Conservation (phyloP, 2,329 filamentous ascomycete genomes). For the Aspergillus ibericus region DNA sequence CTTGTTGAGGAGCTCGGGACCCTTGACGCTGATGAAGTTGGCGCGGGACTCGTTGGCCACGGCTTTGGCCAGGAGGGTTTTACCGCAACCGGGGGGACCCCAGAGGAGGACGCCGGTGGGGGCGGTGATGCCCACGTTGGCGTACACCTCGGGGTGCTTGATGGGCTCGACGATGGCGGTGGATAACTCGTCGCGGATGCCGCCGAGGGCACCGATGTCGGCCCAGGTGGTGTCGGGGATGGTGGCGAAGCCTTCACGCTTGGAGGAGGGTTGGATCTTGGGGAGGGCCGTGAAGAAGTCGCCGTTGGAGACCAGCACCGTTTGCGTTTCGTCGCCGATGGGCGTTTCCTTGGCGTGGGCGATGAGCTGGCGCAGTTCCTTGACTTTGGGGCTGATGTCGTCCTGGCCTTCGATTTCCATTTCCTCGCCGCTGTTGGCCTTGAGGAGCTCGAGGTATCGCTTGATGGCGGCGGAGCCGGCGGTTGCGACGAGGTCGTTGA, state of each 20-base stretch:
- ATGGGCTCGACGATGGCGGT: slow-evolving; percentile 90
- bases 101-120: slow-evolving; percentile 89
- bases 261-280: slow-evolving; percentile 74
- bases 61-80: slow-evolving; percentile 93
- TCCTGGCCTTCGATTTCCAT: slow-evolving; percentile 55
- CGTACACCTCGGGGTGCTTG: slow-evolving; percentile 74
- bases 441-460: slow-evolving; percentile 56
- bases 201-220: slow-evolving; percentile 80
- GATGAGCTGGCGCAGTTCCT: slow-evolving; percentile 54
- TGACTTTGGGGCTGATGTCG: slow-evolving; percentile 41
- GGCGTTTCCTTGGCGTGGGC: slow-evolving; percentile 54
- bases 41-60: slow-evolving; percentile 94
- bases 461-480: slow-evolving; percentile 66
- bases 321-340: slow-evolving; percentile 55
- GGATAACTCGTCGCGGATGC: slow-evolving; percentile 77
- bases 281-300: slow-evolving; percentile 75
- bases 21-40: slow-evolving; percentile 98
- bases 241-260: slow-evolving; percentile 90
- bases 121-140: slow-evolving; percentile 72
- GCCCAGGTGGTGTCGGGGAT: slow-evolving; percentile 92
- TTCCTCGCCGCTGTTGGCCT: slow-evolving; percentile 44
- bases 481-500: slow-evolving; percentile 69
- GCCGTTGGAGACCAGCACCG: slow-evolving; percentile 60
- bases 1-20: slow-evolving; percentile 94
- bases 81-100: slow-evolving; percentile 95